These are phyloP conservation scores for Gossypium schwendimanii DNA, from an alignment of 441 rosid species.

Conservation along the genomic window DNA sequence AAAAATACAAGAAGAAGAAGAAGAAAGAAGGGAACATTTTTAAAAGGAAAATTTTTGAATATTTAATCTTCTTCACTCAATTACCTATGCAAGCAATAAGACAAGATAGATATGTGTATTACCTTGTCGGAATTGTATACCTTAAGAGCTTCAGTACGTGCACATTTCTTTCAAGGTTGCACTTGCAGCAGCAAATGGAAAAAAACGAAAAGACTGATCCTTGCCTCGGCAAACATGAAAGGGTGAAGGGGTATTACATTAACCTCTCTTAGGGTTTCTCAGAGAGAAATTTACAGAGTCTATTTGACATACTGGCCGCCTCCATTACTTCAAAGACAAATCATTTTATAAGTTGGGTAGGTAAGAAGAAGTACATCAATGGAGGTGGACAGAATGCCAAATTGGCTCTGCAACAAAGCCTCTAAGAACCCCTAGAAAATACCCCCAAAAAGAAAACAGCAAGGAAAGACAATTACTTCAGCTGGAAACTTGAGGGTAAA, in stretches of 20 bases:
- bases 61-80: neutral
- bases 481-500: neutral
- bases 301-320: conserved; percentile 35
- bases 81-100: neutral
- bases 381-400: conserved; percentile 67
- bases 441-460: neutral
- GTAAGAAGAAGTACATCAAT: neutral
- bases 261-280: conserved; percentile 19
- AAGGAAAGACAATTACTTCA: neutral
- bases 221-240: neutral
- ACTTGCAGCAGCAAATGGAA: neutral
- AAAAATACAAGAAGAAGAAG: neutral
- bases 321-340: conserved; percentile 7
- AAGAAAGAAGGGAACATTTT: neutral
- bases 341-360: neutral
- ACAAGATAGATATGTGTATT: neutral
- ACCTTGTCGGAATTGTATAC: neutral
- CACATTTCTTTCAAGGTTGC: neutral
- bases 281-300: conserved; percentile 30
- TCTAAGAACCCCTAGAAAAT: conserved; percentile 23
- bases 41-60: neutral
- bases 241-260: neutral
- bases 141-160: neutral
- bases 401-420: conserved; percentile 36
- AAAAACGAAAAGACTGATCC: neutral